These are phyloP conservation scores for Truncatella angustata DNA, from an alignment of 2,329 filamentous ascomycete species.

Conservation along the genomic window DNA sequence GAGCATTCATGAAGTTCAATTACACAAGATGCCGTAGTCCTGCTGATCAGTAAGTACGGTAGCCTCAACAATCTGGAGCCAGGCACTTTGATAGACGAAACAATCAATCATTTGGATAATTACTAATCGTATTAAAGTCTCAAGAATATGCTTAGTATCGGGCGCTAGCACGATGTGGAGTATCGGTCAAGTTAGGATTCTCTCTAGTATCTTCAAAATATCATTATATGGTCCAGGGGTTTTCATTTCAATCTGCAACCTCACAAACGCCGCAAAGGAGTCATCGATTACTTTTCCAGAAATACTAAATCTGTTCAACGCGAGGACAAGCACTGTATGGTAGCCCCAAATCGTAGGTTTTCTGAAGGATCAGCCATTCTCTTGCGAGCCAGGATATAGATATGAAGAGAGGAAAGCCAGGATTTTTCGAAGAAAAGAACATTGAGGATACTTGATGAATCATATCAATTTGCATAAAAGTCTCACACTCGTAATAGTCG, in stretches of 20 bases:
- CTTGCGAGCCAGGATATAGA: not conserved
- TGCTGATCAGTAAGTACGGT: slow-evolving; percentile 59
- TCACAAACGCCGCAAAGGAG: slow-evolving; percentile 33
- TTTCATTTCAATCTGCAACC: slow-evolving; percentile 52
- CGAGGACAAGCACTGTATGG: slow-evolving; percentile 47
- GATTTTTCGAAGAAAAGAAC: slow-evolving; percentile 5
- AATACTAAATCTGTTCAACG: slow-evolving; percentile 46
- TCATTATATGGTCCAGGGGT: slow-evolving; percentile 55
- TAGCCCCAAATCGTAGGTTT: slow-evolving; percentile 39
- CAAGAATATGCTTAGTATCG: too few species aligned
- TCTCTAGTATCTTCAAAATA: slow-evolving; percentile 48
- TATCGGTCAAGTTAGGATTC: slow-evolving; percentile 45
- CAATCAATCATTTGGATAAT: slow-evolving; percentile 11
- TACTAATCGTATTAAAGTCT: too few species aligned
- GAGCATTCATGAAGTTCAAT: slow-evolving; percentile 49
- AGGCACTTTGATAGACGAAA: slow-evolving; percentile 51
- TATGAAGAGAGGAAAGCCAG: not conserved
- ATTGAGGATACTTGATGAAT: slow-evolving; percentile 13
- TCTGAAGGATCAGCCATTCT: not conserved
- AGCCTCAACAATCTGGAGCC: slow-evolving; percentile 54
- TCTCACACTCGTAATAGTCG: too few species aligned
- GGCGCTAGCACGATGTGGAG: too few species aligned
- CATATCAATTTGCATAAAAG: too few species aligned
- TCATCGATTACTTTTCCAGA: slow-evolving; percentile 26
- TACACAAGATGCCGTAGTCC: slow-evolving; percentile 42